These are phyloP conservation scores for Pythium coloratum DNA, from an alignment of 352 stramenopile species.

Conservation along the genomic window DNA sequence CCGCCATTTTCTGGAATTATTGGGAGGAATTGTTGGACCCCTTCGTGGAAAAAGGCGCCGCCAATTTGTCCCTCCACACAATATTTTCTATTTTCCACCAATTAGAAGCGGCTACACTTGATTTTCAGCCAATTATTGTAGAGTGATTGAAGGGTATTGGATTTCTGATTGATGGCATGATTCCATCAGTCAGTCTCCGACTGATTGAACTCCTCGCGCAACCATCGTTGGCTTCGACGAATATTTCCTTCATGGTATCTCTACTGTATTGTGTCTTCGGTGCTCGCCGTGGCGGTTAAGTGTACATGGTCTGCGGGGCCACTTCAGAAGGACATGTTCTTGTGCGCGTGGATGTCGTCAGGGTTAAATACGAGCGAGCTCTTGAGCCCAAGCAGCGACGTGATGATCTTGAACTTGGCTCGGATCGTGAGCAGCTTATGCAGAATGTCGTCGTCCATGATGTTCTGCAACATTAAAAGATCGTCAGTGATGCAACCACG, in stretches of 20 bases:
- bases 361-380: conserved; percentile 63
- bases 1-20: conserved; percentile 12
- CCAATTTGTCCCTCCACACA: conserved; percentile 10
- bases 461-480: conserved; percentile 47
- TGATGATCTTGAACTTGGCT: conserved; percentile 86
- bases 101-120: conserved; percentile 1
- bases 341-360: conserved; percentile 68
- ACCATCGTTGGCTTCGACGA: too few species aligned
- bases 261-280: background rate
- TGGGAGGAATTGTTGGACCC: conserved; percentile 4
- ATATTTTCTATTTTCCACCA: conserved; percentile 25
- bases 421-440: conserved; percentile 68
- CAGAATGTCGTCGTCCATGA: conserved; percentile 77
- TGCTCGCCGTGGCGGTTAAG: background rate
- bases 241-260: background rate
- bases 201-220: too few species aligned
- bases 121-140: conserved; percentile 11
- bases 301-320: background rate
- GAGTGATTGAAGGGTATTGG: background rate
- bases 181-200: too few species aligned
- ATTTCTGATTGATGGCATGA: too few species aligned
- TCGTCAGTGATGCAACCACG: background rate
- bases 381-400: conserved; percentile 53
- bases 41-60: background rate
- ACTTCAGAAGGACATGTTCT: conserved; percentile 82